Evolutionary conservation across 2,329 filamentous ascomycete genomes (phyloP).

Genomic region (Nannizzia gypsea): DNA sequence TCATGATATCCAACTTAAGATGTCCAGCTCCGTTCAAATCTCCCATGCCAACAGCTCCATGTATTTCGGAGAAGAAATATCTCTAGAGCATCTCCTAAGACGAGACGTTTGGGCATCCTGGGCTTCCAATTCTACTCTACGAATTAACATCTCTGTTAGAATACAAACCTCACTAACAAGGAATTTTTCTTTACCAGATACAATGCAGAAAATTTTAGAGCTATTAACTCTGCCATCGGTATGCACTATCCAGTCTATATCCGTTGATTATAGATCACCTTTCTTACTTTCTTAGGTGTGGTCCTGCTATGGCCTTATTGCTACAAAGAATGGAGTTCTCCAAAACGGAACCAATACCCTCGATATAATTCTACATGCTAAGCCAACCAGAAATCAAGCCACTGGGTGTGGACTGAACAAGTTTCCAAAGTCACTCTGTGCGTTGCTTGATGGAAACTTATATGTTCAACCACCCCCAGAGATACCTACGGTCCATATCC

Average conservation of each 20-base stretch:
- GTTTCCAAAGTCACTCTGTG: conserved; percentile 4
- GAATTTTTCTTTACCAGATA: background rate
- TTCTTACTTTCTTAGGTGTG: background rate
- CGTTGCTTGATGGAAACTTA: background rate
- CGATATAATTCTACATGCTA: conserved; percentile 9
- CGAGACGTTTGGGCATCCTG: conserved; percentile 21
- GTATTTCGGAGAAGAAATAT: background rate
- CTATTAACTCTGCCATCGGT: conserved; percentile 20
- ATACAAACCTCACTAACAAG: conserved; percentile 6
- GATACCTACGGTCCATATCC: conserved; percentile 7
- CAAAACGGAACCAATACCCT: background rate
- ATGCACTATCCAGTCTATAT: conserved; percentile 8
- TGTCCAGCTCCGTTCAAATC: conserved; percentile 16
- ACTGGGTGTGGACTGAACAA: background rate
- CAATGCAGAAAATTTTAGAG: conserved; percentile 13
- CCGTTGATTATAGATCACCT: background rate
- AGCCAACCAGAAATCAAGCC: background rate
- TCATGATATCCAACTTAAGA: conserved; percentile 13
- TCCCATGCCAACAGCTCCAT: background rate
- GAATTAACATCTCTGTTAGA: conserved; percentile 19
- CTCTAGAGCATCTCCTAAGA: conserved; percentile 6
- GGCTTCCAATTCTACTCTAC: conserved; percentile 14
- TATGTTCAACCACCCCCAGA: conserved; percentile 10
- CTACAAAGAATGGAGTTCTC: background rate
- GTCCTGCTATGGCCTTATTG: background rate